These are phyloP conservation scores for Penicillium vulpinum DNA, from an alignment of 2,329 filamentous ascomycete genomes.

Conservation along the genomic window DNA sequence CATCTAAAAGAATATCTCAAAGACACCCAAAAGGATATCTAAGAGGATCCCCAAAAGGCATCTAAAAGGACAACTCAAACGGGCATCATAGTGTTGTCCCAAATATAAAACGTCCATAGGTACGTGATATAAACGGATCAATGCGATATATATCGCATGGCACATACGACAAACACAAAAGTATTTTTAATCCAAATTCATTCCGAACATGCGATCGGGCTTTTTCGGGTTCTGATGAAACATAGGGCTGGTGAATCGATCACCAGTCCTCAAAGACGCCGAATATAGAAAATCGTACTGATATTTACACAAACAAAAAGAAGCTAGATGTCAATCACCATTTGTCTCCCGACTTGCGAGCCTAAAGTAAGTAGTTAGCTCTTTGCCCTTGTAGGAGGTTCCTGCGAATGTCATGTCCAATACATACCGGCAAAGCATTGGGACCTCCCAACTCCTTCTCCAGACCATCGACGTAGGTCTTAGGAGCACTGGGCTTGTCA, in stretches of 20 bases:
- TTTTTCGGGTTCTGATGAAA: slow-evolving; percentile 19
- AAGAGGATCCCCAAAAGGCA: not conserved
- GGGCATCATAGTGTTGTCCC: not conserved
- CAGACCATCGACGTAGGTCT: slow-evolving; percentile 68
- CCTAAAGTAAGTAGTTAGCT: slow-evolving; percentile 29
- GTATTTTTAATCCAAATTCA: slow-evolving; percentile 10
- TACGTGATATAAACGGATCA: not conserved
- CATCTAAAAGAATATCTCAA: not conserved
- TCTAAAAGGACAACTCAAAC: not conserved
- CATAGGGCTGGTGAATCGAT: slow-evolving; percentile 19
- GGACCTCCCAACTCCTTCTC: slow-evolving; percentile 73
- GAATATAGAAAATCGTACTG: slow-evolving; percentile 35
- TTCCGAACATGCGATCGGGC: slow-evolving; percentile 13
- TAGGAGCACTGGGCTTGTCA: slow-evolving; percentile 67
- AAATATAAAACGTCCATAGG: not conserved
- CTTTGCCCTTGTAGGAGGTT: not conserved
- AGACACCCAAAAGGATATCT: no score
- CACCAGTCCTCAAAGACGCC: slow-evolving; percentile 33
- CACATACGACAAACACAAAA: not conserved
- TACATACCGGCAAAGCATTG: slow-evolving; percentile 65
- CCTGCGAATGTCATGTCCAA: not conserved
- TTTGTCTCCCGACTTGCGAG: slow-evolving; percentile 40
- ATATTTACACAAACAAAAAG: slow-evolving; percentile 42
- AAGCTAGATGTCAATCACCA: slow-evolving; percentile 34
- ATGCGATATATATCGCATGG: not conserved